phyloP scores from a whole-genome alignment of 257 asterid species.

The Solanum infundibuliforme region DNA sequence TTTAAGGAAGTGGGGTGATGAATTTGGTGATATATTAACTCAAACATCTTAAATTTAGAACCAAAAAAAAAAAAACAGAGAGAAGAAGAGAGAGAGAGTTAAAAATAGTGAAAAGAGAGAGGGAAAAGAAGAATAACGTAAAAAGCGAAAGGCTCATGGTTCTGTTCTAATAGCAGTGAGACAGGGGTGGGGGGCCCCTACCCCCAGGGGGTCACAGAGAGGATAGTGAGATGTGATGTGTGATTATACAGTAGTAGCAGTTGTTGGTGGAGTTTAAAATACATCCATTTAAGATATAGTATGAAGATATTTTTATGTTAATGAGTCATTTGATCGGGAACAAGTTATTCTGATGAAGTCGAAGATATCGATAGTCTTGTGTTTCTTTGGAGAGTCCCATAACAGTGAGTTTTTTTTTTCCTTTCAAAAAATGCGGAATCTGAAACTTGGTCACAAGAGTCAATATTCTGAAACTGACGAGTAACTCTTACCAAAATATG shows the following conservation, averaged over 20 bases:
- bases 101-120: background rate
- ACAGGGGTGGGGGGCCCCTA: background rate
- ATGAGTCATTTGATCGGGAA: rapidly evolving
- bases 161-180: background rate
- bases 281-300: too few species aligned
- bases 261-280: background rate
- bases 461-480: background rate
- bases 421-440: background rate
- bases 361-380: too few species aligned
- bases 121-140: background rate
- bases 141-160: background rate
- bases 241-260: background rate
- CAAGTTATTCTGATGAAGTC: too few species aligned
- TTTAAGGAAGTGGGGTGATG: background rate
- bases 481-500: background rate
- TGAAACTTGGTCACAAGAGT: background rate
- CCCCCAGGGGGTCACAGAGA: background rate
- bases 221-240: background rate
- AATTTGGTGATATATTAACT: background rate
- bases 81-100: background rate
- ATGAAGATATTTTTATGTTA: too few species aligned
- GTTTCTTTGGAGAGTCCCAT: background rate
- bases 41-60: background rate
- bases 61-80: background rate
- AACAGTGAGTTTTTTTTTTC: too few species aligned